phyloP scores from a whole-genome alignment of 495 filamentous ascomycete genomes.

The Parmelia sp. region DNA sequence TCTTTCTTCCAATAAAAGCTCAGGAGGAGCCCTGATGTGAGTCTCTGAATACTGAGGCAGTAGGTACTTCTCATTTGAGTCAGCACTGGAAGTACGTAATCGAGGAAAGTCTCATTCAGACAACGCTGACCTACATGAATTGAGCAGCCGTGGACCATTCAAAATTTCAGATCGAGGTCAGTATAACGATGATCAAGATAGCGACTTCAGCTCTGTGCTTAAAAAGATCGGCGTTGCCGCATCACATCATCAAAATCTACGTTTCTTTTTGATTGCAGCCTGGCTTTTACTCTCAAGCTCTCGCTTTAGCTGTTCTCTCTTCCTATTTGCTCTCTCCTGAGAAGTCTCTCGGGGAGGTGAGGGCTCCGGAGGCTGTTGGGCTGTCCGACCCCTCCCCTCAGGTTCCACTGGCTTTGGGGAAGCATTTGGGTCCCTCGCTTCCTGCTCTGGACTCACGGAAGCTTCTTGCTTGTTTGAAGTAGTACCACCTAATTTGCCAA shows the following conservation, averaged over 20 bases:
- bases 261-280: conserved; percentile 59
- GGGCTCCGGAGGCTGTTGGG: conserved; percentile 8
- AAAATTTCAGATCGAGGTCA: not conserved
- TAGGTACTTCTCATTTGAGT: not conserved
- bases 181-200: not conserved
- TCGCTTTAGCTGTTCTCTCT: conserved; percentile 55
- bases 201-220: not conserved
- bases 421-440: not conserved
- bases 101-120: not conserved
- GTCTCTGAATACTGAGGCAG: not conserved
- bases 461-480: not conserved
- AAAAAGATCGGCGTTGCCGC: not conserved
- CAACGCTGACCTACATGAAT: not conserved
- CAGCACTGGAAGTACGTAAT: not conserved
- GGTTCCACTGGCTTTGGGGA: conserved; percentile 25
- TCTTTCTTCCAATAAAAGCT: not conserved
- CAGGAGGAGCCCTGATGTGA: not conserved
- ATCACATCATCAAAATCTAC: conserved; percentile 46
- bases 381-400: conserved; percentile 30
- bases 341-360: conserved; percentile 22
- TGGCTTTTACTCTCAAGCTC: conserved; percentile 60
- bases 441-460: not conserved
- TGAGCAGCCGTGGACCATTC: not conserved
- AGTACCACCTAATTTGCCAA: conserved; percentile 10
- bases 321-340: conserved; percentile 55